Evolutionary conservation across 208 protist genomes (phyloP).

Genomic region (Crithidia thermophila): DNA sequence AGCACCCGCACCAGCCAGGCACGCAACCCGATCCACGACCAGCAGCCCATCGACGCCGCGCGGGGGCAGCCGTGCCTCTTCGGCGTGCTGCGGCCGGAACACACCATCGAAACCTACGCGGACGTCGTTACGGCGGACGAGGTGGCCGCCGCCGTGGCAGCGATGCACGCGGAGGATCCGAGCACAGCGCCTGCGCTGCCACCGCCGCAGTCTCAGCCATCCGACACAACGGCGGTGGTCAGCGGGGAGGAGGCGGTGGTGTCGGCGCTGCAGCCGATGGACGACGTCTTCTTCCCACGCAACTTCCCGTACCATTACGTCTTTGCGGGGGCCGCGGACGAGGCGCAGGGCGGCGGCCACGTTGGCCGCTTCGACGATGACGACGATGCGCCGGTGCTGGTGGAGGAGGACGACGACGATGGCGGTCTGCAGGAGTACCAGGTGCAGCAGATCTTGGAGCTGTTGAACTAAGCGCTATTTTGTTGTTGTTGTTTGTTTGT

Average conservation of each 20-base stretch:
- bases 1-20: conserved; percentile 66
- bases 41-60: conserved; percentile 59
- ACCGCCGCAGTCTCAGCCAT: conserved; percentile 4
- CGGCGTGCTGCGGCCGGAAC: conserved; percentile 5
- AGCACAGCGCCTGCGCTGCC: too few relatives aligned
- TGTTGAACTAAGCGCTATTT: conserved; percentile 17
- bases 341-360: not conserved
- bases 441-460: conserved; percentile 25
- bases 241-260: too few relatives aligned
- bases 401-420: conserved; percentile 25
- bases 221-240: too few relatives aligned
- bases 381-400: conserved; percentile 2
- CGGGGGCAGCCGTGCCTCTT: conserved; percentile 22
- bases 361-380: not conserved
- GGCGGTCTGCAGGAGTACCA: conserved; percentile 21
- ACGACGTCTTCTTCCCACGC: conserved; percentile 16
- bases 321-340: not conserved
- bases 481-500: conserved; percentile 22
- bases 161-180: not conserved
- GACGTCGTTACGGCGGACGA: conserved; percentile 18
- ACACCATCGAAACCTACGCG: conserved; percentile 21
- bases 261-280: conserved; percentile 14
- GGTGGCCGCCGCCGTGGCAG: conserved; percentile 13
- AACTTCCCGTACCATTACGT: conserved; percentile 23
- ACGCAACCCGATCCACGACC: conserved; percentile 79